Percentiles rank a stretch among this genome's conserved stretches.
phyloP scores from a whole-genome alignment of 768 basidiomycete species.

The Lentinula aciculospora region DNA sequence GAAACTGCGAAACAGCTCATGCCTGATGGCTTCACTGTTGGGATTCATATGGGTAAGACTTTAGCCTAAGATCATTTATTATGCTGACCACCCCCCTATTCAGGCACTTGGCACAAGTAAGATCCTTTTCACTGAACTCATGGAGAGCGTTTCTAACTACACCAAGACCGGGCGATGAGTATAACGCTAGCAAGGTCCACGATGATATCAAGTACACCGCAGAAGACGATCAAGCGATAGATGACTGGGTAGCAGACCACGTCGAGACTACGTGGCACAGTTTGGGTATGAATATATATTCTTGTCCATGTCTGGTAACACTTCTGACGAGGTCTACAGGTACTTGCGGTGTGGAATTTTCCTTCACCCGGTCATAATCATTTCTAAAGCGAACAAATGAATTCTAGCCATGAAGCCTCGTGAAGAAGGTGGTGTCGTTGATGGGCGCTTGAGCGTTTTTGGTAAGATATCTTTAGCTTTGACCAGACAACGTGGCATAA shows the following conservation, averaged over 20 bases:
- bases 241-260: conserved; percentile 65
- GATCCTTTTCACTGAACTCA: background rate
- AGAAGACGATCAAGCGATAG: conserved; percentile 69
- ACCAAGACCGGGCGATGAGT: conserved; percentile 42
- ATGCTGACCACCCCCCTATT: background rate
- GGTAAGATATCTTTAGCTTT: conserved; percentile 18
- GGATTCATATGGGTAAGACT: conserved; percentile 61
- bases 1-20: conserved; percentile 57
- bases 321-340: conserved; percentile 17
- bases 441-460: conserved; percentile 56
- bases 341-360: conserved; percentile 33
- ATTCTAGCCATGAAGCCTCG: conserved; percentile 59
- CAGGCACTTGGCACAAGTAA: conserved; percentile 49
- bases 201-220: conserved; percentile 60
- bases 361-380: background rate
- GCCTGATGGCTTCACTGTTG: conserved; percentile 58
- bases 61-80: background rate
- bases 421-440: conserved; percentile 61
- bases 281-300: conserved; percentile 32
- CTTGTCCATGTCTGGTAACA: background rate
- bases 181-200: conserved; percentile 50
- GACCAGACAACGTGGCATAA: background rate
- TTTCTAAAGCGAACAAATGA: background rate
- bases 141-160: background rate
- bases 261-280: conserved; percentile 80